These are phyloP conservation scores for Phytopythium chamaehyphon DNA, from an alignment of 352 stramenopile genomes.

Conservation along the genomic window DNA sequence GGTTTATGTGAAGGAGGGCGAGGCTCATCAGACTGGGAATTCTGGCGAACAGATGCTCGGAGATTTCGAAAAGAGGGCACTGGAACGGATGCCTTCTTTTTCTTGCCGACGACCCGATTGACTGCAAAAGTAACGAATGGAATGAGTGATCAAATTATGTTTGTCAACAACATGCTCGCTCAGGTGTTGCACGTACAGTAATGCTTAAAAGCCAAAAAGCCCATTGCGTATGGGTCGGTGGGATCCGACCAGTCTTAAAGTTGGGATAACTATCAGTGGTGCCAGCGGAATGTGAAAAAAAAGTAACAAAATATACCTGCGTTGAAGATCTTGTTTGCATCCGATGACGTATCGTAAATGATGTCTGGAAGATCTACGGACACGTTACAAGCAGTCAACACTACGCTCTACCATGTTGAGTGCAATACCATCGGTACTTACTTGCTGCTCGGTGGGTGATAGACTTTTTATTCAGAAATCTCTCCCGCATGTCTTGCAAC, in stretches of 20 bases:
- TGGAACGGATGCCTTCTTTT: background rate
- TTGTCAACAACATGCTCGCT: background rate
- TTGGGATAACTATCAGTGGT: background rate
- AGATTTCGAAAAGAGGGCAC: background rate
- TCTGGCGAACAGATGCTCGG: background rate
- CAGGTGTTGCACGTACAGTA: conserved; percentile 21
- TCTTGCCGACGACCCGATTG: background rate
- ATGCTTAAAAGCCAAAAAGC: conserved; percentile 39
- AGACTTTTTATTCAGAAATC: conserved; percentile 34
- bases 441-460: conserved; percentile 33
- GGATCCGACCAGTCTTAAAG: conserved; percentile 45
- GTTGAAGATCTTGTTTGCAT: conserved; percentile 67
- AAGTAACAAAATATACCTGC: conserved; percentile 33
- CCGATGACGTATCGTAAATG: conserved; percentile 49
- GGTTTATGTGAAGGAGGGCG: too few species aligned
- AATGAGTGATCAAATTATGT: background rate
- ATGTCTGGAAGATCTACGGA: conserved; percentile 44
- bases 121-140: background rate
- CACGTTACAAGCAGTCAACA: conserved; percentile 1
- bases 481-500: conserved; percentile 46
- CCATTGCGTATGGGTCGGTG: conserved; percentile 52
- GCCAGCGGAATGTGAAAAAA: background rate
- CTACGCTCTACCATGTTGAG: too few species aligned
- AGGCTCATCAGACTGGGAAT: too few species aligned
- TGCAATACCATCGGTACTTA: conserved; percentile 18